Conservation (phyloP, 208 protist genomes). For the Crithidia thermophila region DNA sequence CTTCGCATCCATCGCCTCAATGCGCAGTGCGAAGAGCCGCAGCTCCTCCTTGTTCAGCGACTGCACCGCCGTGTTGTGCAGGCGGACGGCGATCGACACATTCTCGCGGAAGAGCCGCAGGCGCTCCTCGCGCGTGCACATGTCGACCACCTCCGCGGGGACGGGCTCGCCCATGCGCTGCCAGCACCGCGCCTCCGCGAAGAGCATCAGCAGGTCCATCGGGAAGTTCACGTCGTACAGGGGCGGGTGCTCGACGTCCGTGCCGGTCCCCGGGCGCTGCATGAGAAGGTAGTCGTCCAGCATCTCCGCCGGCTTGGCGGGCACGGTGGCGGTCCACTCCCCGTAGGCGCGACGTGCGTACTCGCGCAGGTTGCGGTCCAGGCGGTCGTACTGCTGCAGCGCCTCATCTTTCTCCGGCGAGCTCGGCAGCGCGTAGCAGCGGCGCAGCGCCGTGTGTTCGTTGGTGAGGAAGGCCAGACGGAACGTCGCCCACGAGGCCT, state of each 20-base stretch:
- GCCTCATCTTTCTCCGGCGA: slow-evolving; percentile 86
- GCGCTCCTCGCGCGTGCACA: slow-evolving; percentile 90
- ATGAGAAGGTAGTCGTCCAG: slow-evolving; percentile 90
- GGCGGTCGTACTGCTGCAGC: slow-evolving; percentile 65
- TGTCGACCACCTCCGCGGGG: slow-evolving; percentile 83
- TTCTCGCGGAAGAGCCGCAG: slow-evolving; percentile 96
- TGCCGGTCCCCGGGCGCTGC: slow-evolving; percentile 53
- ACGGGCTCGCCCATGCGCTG: slow-evolving; percentile 89
- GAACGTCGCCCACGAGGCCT: slow-evolving; percentile 92
- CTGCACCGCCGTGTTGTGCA: slow-evolving; percentile 95
- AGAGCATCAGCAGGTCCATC: slow-evolving; percentile 91
- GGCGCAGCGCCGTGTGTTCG: slow-evolving; percentile 57
- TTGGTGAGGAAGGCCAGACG: slow-evolving; percentile 58
- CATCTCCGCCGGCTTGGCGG: slow-evolving; percentile 69
- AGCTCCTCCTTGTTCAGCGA: slow-evolving; percentile 91
- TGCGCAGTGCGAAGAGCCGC: slow-evolving; percentile 93
- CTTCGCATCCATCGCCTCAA: slow-evolving; percentile 92
- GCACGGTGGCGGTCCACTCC: slow-evolving; percentile 80
- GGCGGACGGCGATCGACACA: slow-evolving; percentile 94
- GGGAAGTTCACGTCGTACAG: slow-evolving; percentile 96
- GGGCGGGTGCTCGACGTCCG: slow-evolving; percentile 49
- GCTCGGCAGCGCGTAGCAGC: slow-evolving; percentile 86
- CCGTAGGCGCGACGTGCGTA: slow-evolving; percentile 72
- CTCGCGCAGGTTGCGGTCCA: slow-evolving; percentile 86
- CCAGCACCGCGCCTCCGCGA: slow-evolving; percentile 96